These are phyloP conservation scores for Dendrostoma leiphaemia DNA, from an alignment of 2,329 filamentous ascomycete species.

Conservation along the genomic window DNA sequence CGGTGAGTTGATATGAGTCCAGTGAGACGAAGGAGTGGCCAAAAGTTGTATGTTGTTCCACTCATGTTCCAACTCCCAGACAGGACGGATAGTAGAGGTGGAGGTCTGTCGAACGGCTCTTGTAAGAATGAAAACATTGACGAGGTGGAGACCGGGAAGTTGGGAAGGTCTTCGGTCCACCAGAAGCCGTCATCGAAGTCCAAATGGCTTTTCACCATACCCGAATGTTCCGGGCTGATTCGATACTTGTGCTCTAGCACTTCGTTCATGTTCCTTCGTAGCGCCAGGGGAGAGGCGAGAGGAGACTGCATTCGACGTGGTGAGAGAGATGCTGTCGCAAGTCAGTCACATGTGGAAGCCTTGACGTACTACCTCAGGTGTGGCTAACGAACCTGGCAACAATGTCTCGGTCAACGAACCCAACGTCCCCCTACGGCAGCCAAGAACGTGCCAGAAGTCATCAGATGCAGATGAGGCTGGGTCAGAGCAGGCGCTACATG, in stretches of 20 bases:
- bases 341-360: conserved; percentile 5
- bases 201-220: conserved; percentile 42
- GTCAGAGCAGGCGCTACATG: conserved; percentile 46
- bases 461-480: conserved; percentile 34
- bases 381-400: conserved; percentile 43
- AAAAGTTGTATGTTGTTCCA: conserved; percentile 48
- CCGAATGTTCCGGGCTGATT: conserved; percentile 36
- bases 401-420: conserved; percentile 42
- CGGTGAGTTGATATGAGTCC: conserved; percentile 47
- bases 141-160: conserved; percentile 36
- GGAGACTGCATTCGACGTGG: conserved; percentile 49
- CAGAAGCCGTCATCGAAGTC: conserved; percentile 58
- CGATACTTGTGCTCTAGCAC: conserved; percentile 46
- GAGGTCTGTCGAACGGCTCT: conserved; percentile 39
- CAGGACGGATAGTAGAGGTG: conserved; percentile 49
- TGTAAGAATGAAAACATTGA: conserved; percentile 36
- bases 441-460: conserved; percentile 47
- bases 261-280: conserved; percentile 50
- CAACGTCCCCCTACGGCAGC: conserved; percentile 50
- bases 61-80: conserved; percentile 51
- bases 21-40: conserved; percentile 50
- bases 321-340: conserved; percentile 41
- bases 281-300: conserved; percentile 47
- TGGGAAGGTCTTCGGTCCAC: conserved; percentile 52
- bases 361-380: neutral